phyloP scores from a whole-genome alignment of 352 stramenopile genomes.

The Globisporangium mamillatum region DNA sequence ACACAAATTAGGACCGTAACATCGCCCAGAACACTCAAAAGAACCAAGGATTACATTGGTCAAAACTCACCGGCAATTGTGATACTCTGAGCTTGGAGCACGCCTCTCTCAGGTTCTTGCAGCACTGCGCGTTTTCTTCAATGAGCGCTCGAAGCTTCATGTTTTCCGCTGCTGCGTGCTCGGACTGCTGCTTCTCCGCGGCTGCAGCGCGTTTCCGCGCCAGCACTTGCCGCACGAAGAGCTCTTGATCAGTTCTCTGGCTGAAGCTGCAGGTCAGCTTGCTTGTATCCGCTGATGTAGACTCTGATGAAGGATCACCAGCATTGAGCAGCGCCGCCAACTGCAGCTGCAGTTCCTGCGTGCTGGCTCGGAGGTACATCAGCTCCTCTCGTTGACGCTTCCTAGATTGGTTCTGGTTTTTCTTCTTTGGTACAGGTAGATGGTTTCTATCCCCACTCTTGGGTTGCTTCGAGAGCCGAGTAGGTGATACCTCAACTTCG shows the following conservation, averaged over 20 bases:
- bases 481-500: not conserved
- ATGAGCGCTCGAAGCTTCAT: constrained; percentile 6
- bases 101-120: not conserved
- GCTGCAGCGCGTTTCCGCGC: not conserved
- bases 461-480: not conserved
- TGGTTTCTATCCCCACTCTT: not conserved
- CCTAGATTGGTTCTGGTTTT: constrained; percentile 28
- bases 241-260: not conserved
- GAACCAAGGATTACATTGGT: too few species aligned
- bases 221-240: not conserved
- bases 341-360: not conserved
- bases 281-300: not conserved
- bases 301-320: constrained; percentile 81
- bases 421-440: constrained; percentile 43
- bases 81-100: not conserved
- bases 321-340: constrained; percentile 21
- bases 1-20: not conserved
- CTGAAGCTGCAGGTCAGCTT: not conserved
- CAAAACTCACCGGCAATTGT: not conserved
- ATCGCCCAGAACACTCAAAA: not conserved
- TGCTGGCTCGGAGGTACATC: not conserved
- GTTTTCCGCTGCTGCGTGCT: not conserved
- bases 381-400: constrained; percentile 10
- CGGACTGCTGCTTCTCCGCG: not conserved
- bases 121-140: not conserved